A percentile compares a stretch with the other conserved stretches of the same genome.
Evolutionary conservation across 2,329 filamentous ascomycete genomes (phyloP).

Genomic region (Bipolaris zeicola): DNA sequence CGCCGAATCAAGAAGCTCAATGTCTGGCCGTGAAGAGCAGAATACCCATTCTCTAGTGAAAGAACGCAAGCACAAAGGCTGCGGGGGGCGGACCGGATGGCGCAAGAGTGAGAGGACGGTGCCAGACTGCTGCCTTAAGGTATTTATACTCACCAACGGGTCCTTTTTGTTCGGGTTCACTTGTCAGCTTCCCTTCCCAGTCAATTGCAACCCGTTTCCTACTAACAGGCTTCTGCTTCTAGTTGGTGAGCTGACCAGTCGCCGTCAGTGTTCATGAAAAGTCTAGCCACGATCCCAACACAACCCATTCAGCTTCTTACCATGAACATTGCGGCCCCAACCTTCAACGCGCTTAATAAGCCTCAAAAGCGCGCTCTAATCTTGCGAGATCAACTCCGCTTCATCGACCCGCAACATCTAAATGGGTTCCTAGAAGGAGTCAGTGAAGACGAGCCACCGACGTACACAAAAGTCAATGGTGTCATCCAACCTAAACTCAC

Average conservation of each 20-base stretch:
- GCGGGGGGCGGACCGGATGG: background rate
- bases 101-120: background rate
- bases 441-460: conserved; percentile 35
- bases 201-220: background rate
- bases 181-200: background rate
- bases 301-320: background rate
- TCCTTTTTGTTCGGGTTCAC: background rate
- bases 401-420: conserved; percentile 29
- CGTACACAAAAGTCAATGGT: conserved; percentile 31
- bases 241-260: background rate
- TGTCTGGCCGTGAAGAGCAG: background rate
- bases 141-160: background rate
- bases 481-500: conserved; percentile 26
- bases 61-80: background rate
- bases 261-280: background rate
- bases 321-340: conserved; percentile 23
- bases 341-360: conserved; percentile 29
- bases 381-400: conserved; percentile 38
- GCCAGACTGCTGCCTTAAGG: background rate
- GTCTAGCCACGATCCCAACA: background rate
- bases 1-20: no score
- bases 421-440: conserved; percentile 36
- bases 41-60: background rate
- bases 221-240: background rate
- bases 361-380: conserved; percentile 37